Base-by-base conservation (phyloP, 345 rosid species). In the Laguncularia racemosa region DNA sequence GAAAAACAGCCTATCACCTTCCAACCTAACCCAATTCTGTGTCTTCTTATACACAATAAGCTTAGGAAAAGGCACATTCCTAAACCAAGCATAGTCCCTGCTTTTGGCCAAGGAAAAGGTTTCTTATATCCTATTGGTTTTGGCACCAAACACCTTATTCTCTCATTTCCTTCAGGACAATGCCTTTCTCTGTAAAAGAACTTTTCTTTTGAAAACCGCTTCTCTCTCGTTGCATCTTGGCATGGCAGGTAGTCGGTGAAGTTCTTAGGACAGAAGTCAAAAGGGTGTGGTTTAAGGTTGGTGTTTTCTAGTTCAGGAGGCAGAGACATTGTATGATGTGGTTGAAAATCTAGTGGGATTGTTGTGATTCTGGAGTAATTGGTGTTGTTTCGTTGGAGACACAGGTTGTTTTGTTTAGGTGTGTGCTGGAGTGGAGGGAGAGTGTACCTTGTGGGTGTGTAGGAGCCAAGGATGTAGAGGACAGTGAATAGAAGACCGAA, bases 231-330 rank as follows among this genome's bases (percentile, higher is more conserved):
- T 38, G 76, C 80, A 48, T 80, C 84, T 14, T 84, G 88, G 53
- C 91, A 87, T 9, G 88, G 91, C 52, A 73, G 61, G 73, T 84
- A 77, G 65, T 79, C 61, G 56, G 86, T 76, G 78, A 76, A 82
- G 62, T 78, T 80, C 50, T 43, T 60, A 60, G 90, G 76, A 65
- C 84, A 83, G 33, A 68, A 49, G 20, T 53, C 56, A 44, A 84
- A 80, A 52, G 60, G 21, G 3, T 44, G 54, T 46, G 58, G 1
- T 33, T 33, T 33, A 33, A 4, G 40, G 40, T 33, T 48, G 21
- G 38, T 14, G 44, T 16, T 48, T 56, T 38, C 52, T 47, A 13
- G 56, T 20, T 59, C 60, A 49, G 20, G 70, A 56, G 70, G 61
- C 6, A 59, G 66, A 18, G 76, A 50, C 55, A 66, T 70, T 17